Conservation (phyloP, 1,284 basidiomycete genomes). For the Heliocybe sulcata region DNA sequence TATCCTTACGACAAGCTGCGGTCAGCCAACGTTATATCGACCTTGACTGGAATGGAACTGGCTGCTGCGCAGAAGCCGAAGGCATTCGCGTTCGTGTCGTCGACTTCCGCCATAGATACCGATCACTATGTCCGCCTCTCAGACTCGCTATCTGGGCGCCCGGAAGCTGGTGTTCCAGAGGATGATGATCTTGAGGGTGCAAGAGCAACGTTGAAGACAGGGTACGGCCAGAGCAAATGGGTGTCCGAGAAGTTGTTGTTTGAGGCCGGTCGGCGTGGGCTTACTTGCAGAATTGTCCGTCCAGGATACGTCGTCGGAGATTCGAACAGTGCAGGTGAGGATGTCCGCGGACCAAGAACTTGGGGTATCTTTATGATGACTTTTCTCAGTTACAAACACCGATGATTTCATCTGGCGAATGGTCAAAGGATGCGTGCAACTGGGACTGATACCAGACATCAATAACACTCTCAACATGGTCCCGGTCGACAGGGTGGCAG, state of each 20-base stretch:
- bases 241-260: slow-evolving; percentile 94
- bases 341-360: neutral
- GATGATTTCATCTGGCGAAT: slow-evolving; percentile 99
- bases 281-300: slow-evolving; percentile 85
- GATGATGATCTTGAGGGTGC: slow-evolving; percentile 90
- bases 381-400: slow-evolving; percentile 82
- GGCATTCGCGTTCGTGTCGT: slow-evolving; percentile 86
- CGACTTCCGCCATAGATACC: slow-evolving; percentile 90
- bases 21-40: slow-evolving; percentile 87
- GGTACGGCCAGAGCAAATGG: slow-evolving; percentile 99
- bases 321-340: slow-evolving; percentile 75
- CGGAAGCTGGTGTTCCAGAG: slow-evolving; percentile 73
- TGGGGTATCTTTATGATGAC: neutral
- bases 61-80: slow-evolving; percentile 76
- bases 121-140: slow-evolving; percentile 87
- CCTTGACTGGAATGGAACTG: slow-evolving; percentile 78
- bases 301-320: slow-evolving; percentile 98
- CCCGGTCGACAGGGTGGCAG: slow-evolving; percentile 95
- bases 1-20: slow-evolving; percentile 96
- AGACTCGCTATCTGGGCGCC: slow-evolving; percentile 52
- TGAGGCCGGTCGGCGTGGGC: slow-evolving; percentile 83
- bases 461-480: slow-evolving; percentile 99
- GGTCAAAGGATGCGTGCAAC: slow-evolving; percentile 96
- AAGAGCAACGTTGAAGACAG: slow-evolving; percentile 70
- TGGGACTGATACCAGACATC: slow-evolving; percentile 94